These are phyloP conservation scores for Debaryomyces sp. DNA, from an alignment of 1,139 yeast genomes.

Conservation along the genomic window DNA sequence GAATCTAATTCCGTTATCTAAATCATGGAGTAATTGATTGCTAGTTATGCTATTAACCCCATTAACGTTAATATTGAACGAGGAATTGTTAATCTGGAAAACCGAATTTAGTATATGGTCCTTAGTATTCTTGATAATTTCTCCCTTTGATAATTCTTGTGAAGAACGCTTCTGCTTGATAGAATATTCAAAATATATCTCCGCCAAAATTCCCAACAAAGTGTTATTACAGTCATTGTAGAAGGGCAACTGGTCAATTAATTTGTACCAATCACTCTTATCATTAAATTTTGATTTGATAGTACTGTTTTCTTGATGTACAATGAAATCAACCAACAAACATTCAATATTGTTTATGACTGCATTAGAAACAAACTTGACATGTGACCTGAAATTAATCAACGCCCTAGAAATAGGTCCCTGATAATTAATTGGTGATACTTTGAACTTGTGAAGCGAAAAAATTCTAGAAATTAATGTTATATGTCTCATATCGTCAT, in stretches of 20 bases:
- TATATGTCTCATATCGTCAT: conserved; percentile 37
- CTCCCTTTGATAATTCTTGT: conserved; percentile 25
- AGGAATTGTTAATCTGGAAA: conserved; percentile 41
- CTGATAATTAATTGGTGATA: conserved; percentile 61
- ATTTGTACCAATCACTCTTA: conserved; percentile 57
- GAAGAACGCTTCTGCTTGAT: conserved; percentile 31
- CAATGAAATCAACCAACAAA: conserved; percentile 53
- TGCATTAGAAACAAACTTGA: conserved; percentile 54
- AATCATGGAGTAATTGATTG: conserved; percentile 42
- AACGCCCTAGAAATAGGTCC: conserved; percentile 73
- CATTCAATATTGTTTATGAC: conserved; percentile 60
- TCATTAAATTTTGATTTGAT: conserved; percentile 36
- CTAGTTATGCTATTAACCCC: conserved; percentile 44
- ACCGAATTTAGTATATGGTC: conserved; percentile 42
- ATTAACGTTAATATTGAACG: conserved; percentile 46
- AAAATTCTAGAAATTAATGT: conserved; percentile 61
- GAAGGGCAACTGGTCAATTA: conserved; percentile 67
- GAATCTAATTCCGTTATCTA: conserved; percentile 40
- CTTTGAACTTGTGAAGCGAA: conserved; percentile 52
- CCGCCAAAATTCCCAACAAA: conserved; percentile 46
- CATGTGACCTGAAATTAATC: conserved; percentile 66
- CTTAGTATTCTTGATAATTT: conserved; percentile 30
- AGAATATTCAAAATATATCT: conserved; percentile 45
- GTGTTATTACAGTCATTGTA: conserved; percentile 47
- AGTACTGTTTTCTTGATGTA: conserved; percentile 55